Conservation (phyloP, 257 asterid species). For the Ehretia macrophylla region DNA sequence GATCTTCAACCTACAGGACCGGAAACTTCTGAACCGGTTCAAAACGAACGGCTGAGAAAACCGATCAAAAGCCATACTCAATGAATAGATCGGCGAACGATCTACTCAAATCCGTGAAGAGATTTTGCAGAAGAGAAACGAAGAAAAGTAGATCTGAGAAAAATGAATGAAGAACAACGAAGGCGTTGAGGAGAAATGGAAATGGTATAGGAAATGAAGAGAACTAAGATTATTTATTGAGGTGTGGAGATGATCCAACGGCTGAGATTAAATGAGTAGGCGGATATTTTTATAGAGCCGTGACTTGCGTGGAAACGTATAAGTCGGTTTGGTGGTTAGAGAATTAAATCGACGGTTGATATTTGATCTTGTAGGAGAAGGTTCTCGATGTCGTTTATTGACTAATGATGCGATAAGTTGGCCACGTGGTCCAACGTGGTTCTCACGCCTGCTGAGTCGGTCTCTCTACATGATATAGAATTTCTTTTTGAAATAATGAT, state of each 20-base stretch:
- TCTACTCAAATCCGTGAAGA: constrained; percentile 4
- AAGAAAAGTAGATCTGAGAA: not conserved
- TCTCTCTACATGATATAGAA: too few species aligned
- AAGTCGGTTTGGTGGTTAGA: too few species aligned
- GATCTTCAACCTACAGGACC: not conserved
- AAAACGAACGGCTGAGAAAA: not conserved
- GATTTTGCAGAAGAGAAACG: not conserved
- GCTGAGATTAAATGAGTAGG: constrained; percentile 15
- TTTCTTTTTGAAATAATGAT: too few species aligned
- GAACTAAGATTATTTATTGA: constrained; percentile 24
- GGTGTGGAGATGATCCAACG: constrained; percentile 31
- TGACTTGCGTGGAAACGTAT: too few species aligned
- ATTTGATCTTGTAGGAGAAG: not conserved
- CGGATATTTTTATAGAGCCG: constrained; percentile 2
- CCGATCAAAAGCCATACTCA: constrained; percentile 14
- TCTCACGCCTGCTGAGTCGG: not conserved
- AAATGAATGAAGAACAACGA: too few species aligned
- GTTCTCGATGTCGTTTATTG: constrained; percentile 2
- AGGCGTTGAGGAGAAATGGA: not conserved
- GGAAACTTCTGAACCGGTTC: not conserved
- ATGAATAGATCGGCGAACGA: constrained; percentile 31
- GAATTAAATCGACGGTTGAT: too few species aligned
- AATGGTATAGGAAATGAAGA: not conserved
- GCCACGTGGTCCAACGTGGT: constrained; percentile 22
- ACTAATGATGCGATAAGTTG: not conserved